Percentiles rank a stretch among this genome's conserved stretches.
Evolutionary conservation across 345 rosid species (phyloP).

Genomic region (Linum tenue): DNA sequence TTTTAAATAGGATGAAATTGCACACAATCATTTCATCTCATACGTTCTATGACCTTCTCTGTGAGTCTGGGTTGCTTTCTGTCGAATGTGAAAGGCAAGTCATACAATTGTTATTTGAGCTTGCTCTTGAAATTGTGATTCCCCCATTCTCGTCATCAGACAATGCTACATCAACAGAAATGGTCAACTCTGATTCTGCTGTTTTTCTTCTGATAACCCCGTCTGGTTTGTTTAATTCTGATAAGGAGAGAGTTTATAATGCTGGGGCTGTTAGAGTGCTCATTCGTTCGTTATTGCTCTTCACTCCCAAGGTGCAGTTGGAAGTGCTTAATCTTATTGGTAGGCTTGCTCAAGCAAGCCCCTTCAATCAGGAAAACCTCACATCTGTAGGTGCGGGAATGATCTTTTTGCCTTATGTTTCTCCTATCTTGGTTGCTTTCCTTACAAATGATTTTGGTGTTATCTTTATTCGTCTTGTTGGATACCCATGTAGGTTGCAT

Average conservation of each 20-base stretch:
- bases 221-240: slow-evolving; percentile 59
- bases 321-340: slow-evolving; percentile 72
- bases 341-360: slow-evolving; percentile 75
- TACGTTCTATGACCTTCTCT: slow-evolving; percentile 81
- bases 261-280: slow-evolving; percentile 83
- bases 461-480: background rate
- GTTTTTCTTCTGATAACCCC: slow-evolving; percentile 46
- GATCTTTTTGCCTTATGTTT: background rate
- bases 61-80: slow-evolving; percentile 89
- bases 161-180: slow-evolving; percentile 31
- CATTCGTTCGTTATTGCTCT: slow-evolving; percentile 76
- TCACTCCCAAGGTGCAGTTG: slow-evolving; percentile 89
- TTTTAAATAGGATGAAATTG: slow-evolving; percentile 74
- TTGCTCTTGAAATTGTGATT: slow-evolving; percentile 88
- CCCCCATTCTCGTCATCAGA: slow-evolving; percentile 80
- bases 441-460: slow-evolving; percentile 19
- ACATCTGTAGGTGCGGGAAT: slow-evolving; percentile 76
- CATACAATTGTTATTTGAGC: slow-evolving; percentile 79
- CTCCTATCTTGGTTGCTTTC: slow-evolving; percentile 12
- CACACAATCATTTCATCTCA: slow-evolving; percentile 75
- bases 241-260: slow-evolving; percentile 79
- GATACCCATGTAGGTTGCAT: slow-evolving; percentile 56
- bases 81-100: slow-evolving; percentile 95
- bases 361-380: slow-evolving; percentile 93
- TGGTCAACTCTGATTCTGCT: slow-evolving; percentile 35